Percentiles rank a stretch among this genome's conserved stretches.
Evolutionary conservation across 495 filamentous ascomycete species (phyloP).

Genomic region (Annulohypoxylon moriforme): DNA sequence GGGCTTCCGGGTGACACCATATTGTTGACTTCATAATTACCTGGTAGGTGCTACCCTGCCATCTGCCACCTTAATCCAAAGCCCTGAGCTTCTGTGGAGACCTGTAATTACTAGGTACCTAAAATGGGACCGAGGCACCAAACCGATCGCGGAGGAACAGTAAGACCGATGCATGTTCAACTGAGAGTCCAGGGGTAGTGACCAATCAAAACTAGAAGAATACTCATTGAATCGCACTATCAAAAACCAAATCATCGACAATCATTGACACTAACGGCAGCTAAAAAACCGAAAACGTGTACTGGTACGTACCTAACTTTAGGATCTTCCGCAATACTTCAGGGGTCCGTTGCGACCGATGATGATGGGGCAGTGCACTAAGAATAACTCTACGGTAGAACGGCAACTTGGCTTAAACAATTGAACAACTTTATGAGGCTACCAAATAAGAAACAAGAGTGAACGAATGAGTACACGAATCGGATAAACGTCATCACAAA

Average conservation of each 20-base stretch:
- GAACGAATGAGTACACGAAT: background rate
- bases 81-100: slow-evolving; percentile 36
- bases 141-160: slow-evolving; percentile 9
- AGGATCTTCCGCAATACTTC: slow-evolving; percentile 1
- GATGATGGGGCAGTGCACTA: slow-evolving; percentile 32
- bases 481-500: slow-evolving; percentile 1
- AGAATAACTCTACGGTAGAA: slow-evolving; percentile 28
- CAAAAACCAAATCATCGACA: background rate
- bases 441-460: background rate
- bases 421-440: slow-evolving; percentile 14
- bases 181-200: background rate
- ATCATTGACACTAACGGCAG: slow-evolving; percentile 9
- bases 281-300: slow-evolving; percentile 12
- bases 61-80: no score
- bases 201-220: background rate
- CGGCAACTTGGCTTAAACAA: slow-evolving; percentile 37
- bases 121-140: background rate
- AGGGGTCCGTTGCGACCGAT: slow-evolving; percentile 22
- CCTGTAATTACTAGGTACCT: slow-evolving; percentile 3
- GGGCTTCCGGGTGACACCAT: slow-evolving; percentile 39
- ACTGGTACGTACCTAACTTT: slow-evolving; percentile 11
- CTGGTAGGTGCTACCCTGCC: background rate
- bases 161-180: background rate
- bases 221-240: background rate
- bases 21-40: slow-evolving; percentile 26